Percentiles rank a stretch among this genome's conserved stretches.
Conservation (phyloP, 495 filamentous ascomycete genomes). For the Neurospora intermedia region DNA sequence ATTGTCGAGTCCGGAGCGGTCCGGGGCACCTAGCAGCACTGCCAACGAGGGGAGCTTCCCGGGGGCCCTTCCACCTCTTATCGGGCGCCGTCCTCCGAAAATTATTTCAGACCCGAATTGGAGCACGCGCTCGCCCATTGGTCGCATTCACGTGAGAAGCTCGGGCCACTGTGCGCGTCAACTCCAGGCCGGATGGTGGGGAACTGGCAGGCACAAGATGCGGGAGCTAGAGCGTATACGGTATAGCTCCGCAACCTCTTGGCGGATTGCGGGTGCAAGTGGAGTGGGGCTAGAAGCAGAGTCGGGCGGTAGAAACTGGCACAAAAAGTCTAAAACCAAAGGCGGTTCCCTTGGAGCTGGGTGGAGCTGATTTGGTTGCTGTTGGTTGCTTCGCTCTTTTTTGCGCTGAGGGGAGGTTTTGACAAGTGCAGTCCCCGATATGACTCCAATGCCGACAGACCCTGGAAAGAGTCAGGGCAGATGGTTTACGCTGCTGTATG, state of each 20-base stretch:
- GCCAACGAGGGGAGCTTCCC: neutral
- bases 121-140: conserved; percentile 2
- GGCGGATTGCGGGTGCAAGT: neutral
- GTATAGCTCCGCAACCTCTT: neutral
- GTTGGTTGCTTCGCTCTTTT: neutral
- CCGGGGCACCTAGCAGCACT: neutral
- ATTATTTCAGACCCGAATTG: conserved; percentile 11
- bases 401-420: neutral
- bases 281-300: neutral
- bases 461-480: neutral
- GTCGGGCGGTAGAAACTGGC: conserved; percentile 10
- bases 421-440: neutral
- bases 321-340: neutral
- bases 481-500: neutral
- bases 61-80: neutral
- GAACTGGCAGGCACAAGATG: neutral
- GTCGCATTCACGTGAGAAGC: conserved; percentile 16
- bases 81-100: conserved; percentile 9
- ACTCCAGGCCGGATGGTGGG: neutral
- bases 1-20: neutral
- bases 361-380: neutral
- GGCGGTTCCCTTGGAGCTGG: neutral
- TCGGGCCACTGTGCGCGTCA: neutral
- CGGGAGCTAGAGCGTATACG: neutral
- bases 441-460: neutral